A percentile compares a stretch with the other conserved stretches of the same genome.
phyloP scores from a whole-genome alignment of 768 basidiomycete genomes.

The Termitomyces bulborhizus region DNA sequence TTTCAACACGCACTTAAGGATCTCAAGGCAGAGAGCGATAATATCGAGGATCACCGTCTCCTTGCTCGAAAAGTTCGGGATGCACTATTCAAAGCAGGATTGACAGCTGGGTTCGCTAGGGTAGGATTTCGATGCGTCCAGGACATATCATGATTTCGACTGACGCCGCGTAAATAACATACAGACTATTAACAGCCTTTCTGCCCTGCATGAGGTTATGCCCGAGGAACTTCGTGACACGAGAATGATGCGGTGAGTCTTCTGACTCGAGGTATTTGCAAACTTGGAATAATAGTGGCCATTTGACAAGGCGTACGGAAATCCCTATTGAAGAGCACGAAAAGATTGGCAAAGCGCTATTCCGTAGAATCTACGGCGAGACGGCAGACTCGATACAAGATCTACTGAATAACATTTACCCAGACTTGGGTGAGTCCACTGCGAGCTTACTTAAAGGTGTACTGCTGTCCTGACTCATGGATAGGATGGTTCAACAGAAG shows the following conservation, averaged over 20 bases:
- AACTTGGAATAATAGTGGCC: neutral
- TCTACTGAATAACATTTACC: conserved; percentile 46
- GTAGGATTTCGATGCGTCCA: conserved; percentile 23
- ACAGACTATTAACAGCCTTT: conserved; percentile 54
- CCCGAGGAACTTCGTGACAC: conserved; percentile 48
- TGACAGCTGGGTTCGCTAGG: conserved; percentile 52
- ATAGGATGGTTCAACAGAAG: conserved; percentile 49
- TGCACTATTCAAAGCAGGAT: conserved; percentile 54
- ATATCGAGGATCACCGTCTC: conserved; percentile 29
- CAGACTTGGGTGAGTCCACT: conserved; percentile 50
- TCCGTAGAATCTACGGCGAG: conserved; percentile 51
- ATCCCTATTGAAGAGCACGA: conserved; percentile 31
- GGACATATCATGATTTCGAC: neutral
- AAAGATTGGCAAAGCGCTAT: conserved; percentile 35
- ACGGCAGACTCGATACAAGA: conserved; percentile 42
- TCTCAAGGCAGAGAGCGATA: conserved; percentile 23
- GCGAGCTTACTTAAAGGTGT: neutral
- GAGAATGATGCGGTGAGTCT: conserved; percentile 31
- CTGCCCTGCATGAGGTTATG: conserved; percentile 42
- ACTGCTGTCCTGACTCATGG: conserved; percentile 2
- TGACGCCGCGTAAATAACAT: neutral
- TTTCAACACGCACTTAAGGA: conserved; percentile 45
- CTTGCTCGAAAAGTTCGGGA: conserved; percentile 56
- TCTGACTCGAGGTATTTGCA: neutral
- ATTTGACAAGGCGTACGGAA: neutral